Evolutionary conservation across 306 rosid species (phyloP).

Genomic region (Quercus wislizeni): DNA sequence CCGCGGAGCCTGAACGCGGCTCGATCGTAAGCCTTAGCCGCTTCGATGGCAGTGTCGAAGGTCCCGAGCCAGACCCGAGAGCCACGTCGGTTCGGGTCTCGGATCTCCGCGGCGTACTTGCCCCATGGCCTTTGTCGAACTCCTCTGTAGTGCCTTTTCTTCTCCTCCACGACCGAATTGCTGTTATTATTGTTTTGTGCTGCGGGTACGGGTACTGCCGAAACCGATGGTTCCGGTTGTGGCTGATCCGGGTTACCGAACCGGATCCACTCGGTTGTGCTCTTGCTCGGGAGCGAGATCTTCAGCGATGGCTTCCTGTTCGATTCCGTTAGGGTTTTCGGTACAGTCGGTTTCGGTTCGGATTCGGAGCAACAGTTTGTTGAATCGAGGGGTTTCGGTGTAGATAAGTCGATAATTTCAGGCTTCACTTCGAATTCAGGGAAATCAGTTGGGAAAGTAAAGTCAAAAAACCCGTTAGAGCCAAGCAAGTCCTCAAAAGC

Average conservation of each 20-base stretch:
- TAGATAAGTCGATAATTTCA: constrained; percentile 37
- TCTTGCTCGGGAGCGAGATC: constrained; percentile 55
- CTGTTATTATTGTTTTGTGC: no score
- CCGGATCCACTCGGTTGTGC: constrained; percentile 61
- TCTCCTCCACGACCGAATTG: not conserved
- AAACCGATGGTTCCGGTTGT: not conserved
- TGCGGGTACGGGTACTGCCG: not conserved
- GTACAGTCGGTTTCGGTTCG: constrained; percentile 12
- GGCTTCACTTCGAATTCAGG: constrained; percentile 44
- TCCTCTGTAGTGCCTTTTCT: constrained; percentile 54
- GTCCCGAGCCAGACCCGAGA: constrained; percentile 88
- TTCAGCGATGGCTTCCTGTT: constrained; percentile 51
- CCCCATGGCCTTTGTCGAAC: constrained; percentile 90
- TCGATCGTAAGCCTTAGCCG: constrained; percentile 79
- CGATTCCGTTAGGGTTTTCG: not conserved
- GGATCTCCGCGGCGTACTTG: constrained; percentile 82
- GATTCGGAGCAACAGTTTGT: not conserved
- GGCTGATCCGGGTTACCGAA: constrained; percentile 34
- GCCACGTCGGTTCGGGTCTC: constrained; percentile 76
- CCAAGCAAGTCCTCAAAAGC: constrained; percentile 25
- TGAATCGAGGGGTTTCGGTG: constrained; percentile 16
- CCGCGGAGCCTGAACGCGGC: constrained; percentile 86
- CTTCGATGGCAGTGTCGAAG: constrained; percentile 73
- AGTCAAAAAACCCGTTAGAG: constrained; percentile 22
- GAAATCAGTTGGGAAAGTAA: constrained; percentile 7